Conservation (phyloP, 2,329 filamentous ascomycete species). For the Fusarium napiforme region DNA sequence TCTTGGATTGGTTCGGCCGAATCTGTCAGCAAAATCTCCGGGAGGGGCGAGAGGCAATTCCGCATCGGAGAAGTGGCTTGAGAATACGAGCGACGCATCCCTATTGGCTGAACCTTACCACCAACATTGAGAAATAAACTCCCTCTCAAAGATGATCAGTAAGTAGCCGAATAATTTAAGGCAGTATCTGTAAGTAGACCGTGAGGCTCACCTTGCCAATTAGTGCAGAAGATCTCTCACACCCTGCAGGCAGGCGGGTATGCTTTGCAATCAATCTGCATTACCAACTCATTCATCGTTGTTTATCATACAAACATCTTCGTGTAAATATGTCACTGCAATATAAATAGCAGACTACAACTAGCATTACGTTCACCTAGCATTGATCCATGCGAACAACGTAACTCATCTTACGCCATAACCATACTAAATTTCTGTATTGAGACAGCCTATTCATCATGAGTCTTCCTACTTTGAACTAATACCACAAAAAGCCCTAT, state of each 20-base stretch:
- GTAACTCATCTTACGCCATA: too few species aligned
- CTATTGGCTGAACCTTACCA: background rate
- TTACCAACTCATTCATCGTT: background rate
- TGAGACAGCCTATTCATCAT: background rate
- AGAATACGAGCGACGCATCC: background rate
- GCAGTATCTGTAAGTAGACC: background rate
- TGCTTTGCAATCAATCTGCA: background rate
- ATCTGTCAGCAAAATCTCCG: background rate
- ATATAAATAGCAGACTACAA: background rate
- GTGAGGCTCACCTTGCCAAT: background rate
- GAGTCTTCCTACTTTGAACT: background rate
- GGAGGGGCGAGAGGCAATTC: too few species aligned
- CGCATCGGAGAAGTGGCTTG: too few species aligned
- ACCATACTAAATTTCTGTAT: background rate
- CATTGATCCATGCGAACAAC: background rate
- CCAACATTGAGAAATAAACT: rapidly evolving
- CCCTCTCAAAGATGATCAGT: too few species aligned
- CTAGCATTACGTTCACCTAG: too few species aligned
- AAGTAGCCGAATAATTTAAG: too few species aligned
- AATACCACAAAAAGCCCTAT: background rate
- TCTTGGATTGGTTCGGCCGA: background rate
- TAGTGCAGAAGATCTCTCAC: too few species aligned
- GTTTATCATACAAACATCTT: too few species aligned
- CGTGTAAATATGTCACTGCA: background rate
- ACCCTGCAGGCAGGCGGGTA: background rate